These are phyloP conservation scores for Aspergillus udagawae DNA, from an alignment of 2,329 filamentous ascomycete species.

Conservation along the genomic window DNA sequence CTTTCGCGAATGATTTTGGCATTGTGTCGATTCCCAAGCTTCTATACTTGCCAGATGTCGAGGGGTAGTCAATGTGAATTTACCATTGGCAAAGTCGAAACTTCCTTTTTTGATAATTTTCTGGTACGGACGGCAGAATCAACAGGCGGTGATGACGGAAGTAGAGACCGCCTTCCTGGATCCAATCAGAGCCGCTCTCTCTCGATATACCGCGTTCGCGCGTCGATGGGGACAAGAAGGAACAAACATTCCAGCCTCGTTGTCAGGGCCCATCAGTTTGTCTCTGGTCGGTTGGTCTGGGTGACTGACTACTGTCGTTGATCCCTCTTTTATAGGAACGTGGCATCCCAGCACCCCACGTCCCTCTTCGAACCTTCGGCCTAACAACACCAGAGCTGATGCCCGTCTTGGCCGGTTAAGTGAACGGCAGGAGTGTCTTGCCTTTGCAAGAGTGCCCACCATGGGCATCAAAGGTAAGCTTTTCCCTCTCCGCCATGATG, in stretches of 20 bases:
- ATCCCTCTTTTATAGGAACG: conserved; percentile 1
- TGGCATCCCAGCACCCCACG: conserved; percentile 1
- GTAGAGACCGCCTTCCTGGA: conserved; percentile 4
- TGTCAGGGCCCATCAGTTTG: conserved; percentile 12
- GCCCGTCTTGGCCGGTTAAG: conserved; percentile 18
- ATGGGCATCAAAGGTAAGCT: conserved; percentile 46
- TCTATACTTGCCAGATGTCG: neutral
- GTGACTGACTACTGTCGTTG: conserved; percentile 10
- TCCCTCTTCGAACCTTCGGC: neutral
- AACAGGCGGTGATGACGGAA: conserved; percentile 23
- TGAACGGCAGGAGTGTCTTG: conserved; percentile 29
- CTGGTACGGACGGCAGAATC: conserved; percentile 29
- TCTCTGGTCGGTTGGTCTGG: conserved; percentile 2
- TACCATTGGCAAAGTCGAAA: conserved; percentile 4
- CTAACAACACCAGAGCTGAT: conserved; percentile 9
- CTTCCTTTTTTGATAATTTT: conserved; percentile 17
- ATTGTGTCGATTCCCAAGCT: conserved; percentile 44
- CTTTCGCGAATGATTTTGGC: conserved; percentile 75
- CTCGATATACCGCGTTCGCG: conserved; percentile 27
- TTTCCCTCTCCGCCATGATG: conserved; percentile 1
- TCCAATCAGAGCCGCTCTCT: conserved; percentile 15
- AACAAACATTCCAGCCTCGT: conserved; percentile 31
- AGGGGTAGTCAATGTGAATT: neutral
- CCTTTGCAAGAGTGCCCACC: conserved; percentile 23
- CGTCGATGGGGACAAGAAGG: conserved; percentile 25